These are phyloP conservation scores for Silene vulgaris DNA, from an alignment of 179 eudicot genomes.

Conservation along the genomic window DNA sequence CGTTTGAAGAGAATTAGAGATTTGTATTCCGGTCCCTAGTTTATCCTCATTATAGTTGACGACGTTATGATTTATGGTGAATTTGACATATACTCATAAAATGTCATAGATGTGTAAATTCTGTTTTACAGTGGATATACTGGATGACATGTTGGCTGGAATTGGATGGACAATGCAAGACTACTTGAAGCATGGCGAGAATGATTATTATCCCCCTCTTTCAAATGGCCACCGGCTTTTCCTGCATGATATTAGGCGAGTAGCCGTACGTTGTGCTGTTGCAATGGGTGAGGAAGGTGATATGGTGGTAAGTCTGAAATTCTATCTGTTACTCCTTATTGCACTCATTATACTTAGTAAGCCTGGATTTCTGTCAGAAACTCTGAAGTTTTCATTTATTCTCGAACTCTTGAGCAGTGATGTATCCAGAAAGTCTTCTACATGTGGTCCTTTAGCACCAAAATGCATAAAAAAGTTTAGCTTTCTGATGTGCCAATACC, in stretches of 20 bases:
- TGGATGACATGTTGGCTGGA: constrained; percentile 97
- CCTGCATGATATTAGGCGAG: constrained; percentile 88
- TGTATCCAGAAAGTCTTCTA: no score
- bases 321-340: not conserved
- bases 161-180: constrained; percentile 97
- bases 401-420: no score
- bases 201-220: constrained; percentile 97
- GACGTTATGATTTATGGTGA: constrained; percentile 14
- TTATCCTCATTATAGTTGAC: not conserved
- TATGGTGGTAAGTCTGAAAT: constrained; percentile 69
- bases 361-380: not conserved
- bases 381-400: not conserved
- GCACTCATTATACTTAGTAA: not conserved
- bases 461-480: not conserved
- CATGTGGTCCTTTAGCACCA: no score
- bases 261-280: constrained; percentile 92
- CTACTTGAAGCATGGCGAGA: constrained; percentile 85
- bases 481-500: not conserved
- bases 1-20: constrained; percentile 1
- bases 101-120: constrained; percentile 17
- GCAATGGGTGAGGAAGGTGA: constrained; percentile 99
- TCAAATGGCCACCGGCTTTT: constrained; percentile 86
- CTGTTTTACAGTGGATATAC: constrained; percentile 72
- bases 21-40: not conserved
- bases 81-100: constrained; percentile 18